A percentile compares a stretch with the other conserved stretches of the same genome.
Conservation (phyloP, 2,329 filamentous ascomycete species). For the Chaetomium strumarium region DNA sequence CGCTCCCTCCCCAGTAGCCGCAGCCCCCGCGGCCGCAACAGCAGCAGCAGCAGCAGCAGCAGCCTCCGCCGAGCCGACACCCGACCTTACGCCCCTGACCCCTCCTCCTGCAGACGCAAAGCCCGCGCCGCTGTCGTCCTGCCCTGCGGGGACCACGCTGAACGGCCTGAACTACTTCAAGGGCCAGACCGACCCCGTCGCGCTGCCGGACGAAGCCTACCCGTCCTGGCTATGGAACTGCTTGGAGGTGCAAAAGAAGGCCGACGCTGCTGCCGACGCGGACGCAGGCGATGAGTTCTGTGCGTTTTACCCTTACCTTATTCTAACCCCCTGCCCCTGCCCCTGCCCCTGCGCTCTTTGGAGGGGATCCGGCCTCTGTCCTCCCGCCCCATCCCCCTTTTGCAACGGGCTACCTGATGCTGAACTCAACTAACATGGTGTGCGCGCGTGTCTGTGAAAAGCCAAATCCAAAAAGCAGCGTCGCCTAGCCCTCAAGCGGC, state of each 20-base stretch:
- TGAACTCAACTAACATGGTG: not conserved
- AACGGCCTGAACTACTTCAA: constrained; percentile 75
- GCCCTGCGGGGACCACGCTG: constrained; percentile 63
- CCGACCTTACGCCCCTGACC: constrained; percentile 30
- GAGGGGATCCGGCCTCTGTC: not conserved
- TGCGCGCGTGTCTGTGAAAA: too few species aligned
- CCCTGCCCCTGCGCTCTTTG: too few species aligned
- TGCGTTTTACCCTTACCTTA: constrained; percentile 40
- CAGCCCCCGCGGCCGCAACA: constrained; percentile 8
- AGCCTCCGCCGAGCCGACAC: constrained; percentile 8
- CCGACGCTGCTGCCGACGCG: constrained; percentile 42
- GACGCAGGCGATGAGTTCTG: constrained; percentile 71
- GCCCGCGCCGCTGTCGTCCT: constrained; percentile 40
- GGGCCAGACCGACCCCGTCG: constrained; percentile 65
- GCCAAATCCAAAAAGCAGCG: constrained; percentile 83
- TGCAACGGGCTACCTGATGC: not conserved
- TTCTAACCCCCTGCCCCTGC: not conserved
- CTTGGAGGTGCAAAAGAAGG: constrained; percentile 56
- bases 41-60: constrained; percentile 16
- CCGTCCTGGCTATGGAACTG: constrained; percentile 75
- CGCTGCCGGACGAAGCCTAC: constrained; percentile 68
- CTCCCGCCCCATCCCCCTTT: not conserved
- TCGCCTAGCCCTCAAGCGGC: constrained; percentile 61
- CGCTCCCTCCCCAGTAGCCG: constrained; percentile 29
- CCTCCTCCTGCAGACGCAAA: constrained; percentile 21